phyloP scores from a whole-genome alignment of 2,329 filamentous ascomycete genomes.

The Cercospora sojina region DNA sequence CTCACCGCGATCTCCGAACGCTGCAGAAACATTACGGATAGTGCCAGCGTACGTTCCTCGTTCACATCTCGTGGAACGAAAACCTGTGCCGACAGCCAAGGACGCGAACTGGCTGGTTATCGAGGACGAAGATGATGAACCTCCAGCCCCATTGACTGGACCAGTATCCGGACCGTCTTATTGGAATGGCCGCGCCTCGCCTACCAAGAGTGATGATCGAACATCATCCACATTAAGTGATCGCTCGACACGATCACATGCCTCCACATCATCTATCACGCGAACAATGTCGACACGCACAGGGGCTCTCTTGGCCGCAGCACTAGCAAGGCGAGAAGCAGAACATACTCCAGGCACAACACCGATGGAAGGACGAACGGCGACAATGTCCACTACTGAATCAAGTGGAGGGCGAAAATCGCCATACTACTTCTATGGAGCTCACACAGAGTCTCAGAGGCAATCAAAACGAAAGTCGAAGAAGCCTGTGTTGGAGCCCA shows the following conservation, averaged over 20 bases:
- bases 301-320: conserved; percentile 40
- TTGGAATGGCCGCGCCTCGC: conserved; percentile 44
- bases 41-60: conserved; percentile 29
- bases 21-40: conserved; percentile 30
- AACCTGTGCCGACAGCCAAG: conserved; percentile 24
- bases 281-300: conserved; percentile 50
- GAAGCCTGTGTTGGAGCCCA: conserved; percentile 11
- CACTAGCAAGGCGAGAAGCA: conserved; percentile 23
- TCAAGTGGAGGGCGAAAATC: conserved; percentile 40
- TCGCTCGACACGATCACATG: conserved; percentile 45
- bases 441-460: conserved; percentile 15
- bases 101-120: conserved; percentile 35
- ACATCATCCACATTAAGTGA: conserved; percentile 59
- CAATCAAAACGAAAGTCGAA: conserved; percentile 3
- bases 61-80: conserved; percentile 15
- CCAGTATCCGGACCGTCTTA: neutral
- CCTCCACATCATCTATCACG: conserved; percentile 45
- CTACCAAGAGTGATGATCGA: conserved; percentile 55
- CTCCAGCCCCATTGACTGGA: neutral
- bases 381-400: conserved; percentile 25
- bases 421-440: conserved; percentile 30
- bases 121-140: conserved; percentile 18
- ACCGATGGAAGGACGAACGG: conserved; percentile 30
- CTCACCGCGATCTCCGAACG: conserved; percentile 26
- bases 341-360: conserved; percentile 13